phyloP scores from a whole-genome alignment of 2,329 filamentous ascomycete species.

The Penicillium sp. region DNA sequence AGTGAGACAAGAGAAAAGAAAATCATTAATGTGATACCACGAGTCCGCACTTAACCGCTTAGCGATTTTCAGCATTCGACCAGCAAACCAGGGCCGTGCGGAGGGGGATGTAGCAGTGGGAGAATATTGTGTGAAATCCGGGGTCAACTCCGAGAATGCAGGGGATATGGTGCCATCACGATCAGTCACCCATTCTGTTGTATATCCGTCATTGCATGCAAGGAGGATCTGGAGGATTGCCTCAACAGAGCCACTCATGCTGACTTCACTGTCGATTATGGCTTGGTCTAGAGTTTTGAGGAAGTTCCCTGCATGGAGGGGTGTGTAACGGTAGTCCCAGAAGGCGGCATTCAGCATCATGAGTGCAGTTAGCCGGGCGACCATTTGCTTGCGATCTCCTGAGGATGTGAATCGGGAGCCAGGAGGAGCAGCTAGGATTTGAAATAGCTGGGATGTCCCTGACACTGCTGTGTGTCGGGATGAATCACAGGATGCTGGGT shows the following conservation, averaged over 20 bases:
- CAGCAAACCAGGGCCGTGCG: constrained; percentile 41
- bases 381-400: constrained; percentile 41
- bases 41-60: constrained; percentile 35
- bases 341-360: constrained; percentile 42
- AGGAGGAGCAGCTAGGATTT: constrained; percentile 35
- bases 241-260: constrained; percentile 39
- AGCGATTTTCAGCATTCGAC: constrained; percentile 42
- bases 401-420: constrained; percentile 34
- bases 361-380: constrained; percentile 36
- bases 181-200: background rate
- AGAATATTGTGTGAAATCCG: constrained; percentile 33
- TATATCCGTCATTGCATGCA: constrained; percentile 32
- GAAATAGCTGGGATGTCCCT: constrained; percentile 31
- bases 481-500: constrained; percentile 14
- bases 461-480: constrained; percentile 31
- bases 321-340: constrained; percentile 41
- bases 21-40: constrained; percentile 38
- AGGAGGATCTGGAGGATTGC: constrained; percentile 42
- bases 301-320: constrained; percentile 31
- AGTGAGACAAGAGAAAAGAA: constrained; percentile 38
- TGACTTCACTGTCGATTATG: constrained; percentile 37
- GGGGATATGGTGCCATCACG: background rate
- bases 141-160: background rate
- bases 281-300: constrained; percentile 33
- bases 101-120: constrained; percentile 24